phyloP scores from a whole-genome alignment of 306 rosid genomes.

The Rubus parviflorus region DNA sequence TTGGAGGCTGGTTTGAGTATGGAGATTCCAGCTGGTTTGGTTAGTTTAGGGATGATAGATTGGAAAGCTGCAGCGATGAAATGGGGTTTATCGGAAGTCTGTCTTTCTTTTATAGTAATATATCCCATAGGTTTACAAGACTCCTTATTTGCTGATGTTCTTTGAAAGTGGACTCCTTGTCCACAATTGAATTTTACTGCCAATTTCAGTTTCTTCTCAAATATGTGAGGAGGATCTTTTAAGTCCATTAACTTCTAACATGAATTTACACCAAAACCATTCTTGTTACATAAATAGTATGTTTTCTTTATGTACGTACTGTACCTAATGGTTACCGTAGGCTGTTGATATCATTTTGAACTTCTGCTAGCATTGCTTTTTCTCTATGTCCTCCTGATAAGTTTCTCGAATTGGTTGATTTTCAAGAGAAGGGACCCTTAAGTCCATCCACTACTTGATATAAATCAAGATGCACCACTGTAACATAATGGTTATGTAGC shows the following conservation, averaged over 20 bases:
- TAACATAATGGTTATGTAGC: neutral
- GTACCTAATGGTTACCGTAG: neutral
- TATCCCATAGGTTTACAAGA: neutral
- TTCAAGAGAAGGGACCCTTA: neutral
- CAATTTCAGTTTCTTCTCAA: neutral
- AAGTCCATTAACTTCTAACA: neutral
- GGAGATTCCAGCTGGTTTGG: too few species aligned
- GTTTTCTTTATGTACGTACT: neutral
- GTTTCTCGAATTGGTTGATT: neutral
- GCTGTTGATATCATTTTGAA: neutral
- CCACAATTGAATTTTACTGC: neutral
- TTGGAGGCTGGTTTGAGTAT: too few species aligned
- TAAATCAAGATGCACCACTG: neutral
- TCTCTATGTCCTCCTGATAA: neutral
- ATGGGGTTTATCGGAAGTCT: neutral
- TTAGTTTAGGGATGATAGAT: too few species aligned
- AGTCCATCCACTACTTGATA: neutral
- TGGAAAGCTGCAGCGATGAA: too few species aligned
- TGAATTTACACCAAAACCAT: neutral
- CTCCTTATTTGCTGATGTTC: neutral
- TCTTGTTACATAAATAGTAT: neutral
- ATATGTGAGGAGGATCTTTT: neutral
- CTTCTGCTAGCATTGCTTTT: neutral
- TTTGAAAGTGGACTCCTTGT: neutral
- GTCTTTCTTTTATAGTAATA: neutral